Percentiles rank a stretch among this genome's conserved stretches.
phyloP scores from a whole-genome alignment of 2,329 filamentous ascomycete species.

The Rachicladosporium sp. region DNA sequence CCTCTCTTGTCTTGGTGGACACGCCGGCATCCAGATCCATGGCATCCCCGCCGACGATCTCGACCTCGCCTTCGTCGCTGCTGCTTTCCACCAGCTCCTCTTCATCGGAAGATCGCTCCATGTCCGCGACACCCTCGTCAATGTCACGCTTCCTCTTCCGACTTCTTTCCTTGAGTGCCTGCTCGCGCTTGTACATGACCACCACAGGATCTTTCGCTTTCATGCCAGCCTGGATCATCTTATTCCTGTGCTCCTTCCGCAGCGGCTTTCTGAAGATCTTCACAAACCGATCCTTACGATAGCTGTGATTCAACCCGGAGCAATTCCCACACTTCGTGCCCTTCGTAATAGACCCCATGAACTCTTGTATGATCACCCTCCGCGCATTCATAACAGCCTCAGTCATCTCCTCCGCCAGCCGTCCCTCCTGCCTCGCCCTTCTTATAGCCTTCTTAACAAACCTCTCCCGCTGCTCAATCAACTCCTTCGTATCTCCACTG shows the following conservation, averaged over 20 bases:
- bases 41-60: constrained; percentile 36
- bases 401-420: constrained; percentile 53
- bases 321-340: constrained; percentile 58
- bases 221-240: constrained; percentile 60
- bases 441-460: constrained; percentile 66
- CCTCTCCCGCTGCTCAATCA: constrained; percentile 45
- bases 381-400: constrained; percentile 71
- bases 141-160: constrained; percentile 37
- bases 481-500: constrained; percentile 43
- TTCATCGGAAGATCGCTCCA: constrained; percentile 40
- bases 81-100: constrained; percentile 14
- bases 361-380: constrained; percentile 64
- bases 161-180: constrained; percentile 23
- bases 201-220: constrained; percentile 59
- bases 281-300: constrained; percentile 78
- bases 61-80: constrained; percentile 16
- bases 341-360: constrained; percentile 60
- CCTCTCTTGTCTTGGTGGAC: constrained; percentile 19
- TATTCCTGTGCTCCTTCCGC: constrained; percentile 58
- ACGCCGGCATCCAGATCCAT: constrained; percentile 37
- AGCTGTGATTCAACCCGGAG: constrained; percentile 61
- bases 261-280: constrained; percentile 88
- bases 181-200: constrained; percentile 38
- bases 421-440: constrained; percentile 37
- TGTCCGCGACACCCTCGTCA: constrained; percentile 60